Evolutionary conservation across 306 rosid species (phyloP).

Genomic region (Cyamopsis tetragonoloba): DNA sequence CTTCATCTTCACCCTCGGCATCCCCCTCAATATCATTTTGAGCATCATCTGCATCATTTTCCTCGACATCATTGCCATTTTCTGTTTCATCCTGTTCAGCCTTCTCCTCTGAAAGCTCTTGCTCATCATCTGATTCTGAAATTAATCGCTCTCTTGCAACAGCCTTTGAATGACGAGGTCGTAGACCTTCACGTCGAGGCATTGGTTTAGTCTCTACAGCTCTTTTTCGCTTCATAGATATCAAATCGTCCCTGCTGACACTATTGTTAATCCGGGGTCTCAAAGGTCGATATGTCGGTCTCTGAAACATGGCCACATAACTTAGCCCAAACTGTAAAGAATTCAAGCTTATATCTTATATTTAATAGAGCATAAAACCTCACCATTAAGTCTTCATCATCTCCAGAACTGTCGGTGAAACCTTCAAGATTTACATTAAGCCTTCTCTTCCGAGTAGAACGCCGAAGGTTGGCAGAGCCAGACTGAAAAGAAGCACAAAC

Average conservation of each 20-base stretch:
- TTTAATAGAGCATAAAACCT: constrained; percentile 26
- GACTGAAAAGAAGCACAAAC: constrained; percentile 36
- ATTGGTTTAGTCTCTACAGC: constrained; percentile 34
- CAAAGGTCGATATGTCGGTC: constrained; percentile 38
- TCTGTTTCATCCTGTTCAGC: constrained; percentile 74
- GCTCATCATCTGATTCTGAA: constrained; percentile 67
- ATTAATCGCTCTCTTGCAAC: constrained; percentile 39
- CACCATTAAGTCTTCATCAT: constrained; percentile 74
- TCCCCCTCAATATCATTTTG: constrained; percentile 70
- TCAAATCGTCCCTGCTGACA: constrained; percentile 45
- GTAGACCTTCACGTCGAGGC: constrained; percentile 93
- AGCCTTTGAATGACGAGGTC: constrained; percentile 80
- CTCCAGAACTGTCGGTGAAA: constrained; percentile 61
- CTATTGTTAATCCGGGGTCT: constrained; percentile 49
- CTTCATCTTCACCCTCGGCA: constrained; percentile 62
- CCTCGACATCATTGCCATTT: constrained; percentile 77
- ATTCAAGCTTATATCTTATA: constrained; percentile 20
- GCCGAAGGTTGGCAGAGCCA: constrained; percentile 57
- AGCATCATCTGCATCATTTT: constrained; percentile 80
- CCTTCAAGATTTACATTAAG: constrained; percentile 42
- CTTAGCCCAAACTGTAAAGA: constrained; percentile 32
- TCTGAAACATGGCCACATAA: constrained; percentile 46
- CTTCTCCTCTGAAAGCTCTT: constrained; percentile 68
- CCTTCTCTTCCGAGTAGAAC: constrained; percentile 72
- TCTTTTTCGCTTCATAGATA: constrained; percentile 60